Evolutionary conservation across 768 basidiomycete species (phyloP).

Genomic region (Neoboletus magnificus): DNA sequence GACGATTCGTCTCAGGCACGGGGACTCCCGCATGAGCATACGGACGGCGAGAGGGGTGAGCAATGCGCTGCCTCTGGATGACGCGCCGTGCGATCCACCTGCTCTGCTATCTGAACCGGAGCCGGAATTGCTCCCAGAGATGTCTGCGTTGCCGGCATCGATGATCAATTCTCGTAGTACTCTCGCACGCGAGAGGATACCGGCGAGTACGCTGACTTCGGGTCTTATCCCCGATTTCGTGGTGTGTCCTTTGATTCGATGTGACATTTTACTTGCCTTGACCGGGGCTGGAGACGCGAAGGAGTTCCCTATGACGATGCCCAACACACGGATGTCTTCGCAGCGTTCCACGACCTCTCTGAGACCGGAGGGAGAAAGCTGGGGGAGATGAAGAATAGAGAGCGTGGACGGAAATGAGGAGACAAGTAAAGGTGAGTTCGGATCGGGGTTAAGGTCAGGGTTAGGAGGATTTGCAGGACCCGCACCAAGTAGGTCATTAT

Average conservation of each 20-base stretch:
- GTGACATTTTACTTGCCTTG: background rate
- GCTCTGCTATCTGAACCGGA: background rate
- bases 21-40: conserved; percentile 40
- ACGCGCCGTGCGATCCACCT: background rate
- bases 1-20: conserved; percentile 44
- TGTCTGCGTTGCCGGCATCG: conserved; percentile 9
- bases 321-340: conserved; percentile 13
- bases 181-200: conserved; percentile 14
- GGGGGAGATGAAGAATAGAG: conserved; percentile 25
- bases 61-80: conserved; percentile 15
- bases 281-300: conserved; percentile 3
- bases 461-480: conserved; percentile 2
- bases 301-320: conserved; percentile 14
- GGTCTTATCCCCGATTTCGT: background rate
- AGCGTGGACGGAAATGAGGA: conserved; percentile 35
- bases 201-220: conserved; percentile 13
- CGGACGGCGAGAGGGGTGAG: conserved; percentile 42
- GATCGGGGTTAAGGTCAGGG: conserved; percentile 17
- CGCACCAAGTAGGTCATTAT: background rate
- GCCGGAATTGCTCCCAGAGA: background rate
- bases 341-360: conserved; percentile 21
- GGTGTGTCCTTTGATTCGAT: background rate
- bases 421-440: conserved; percentile 26
- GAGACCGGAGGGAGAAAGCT: conserved; percentile 19
- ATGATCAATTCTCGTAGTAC: conserved; percentile 16